Percentiles rank a stretch among this genome's conserved stretches.
Conservation (phyloP, 2,329 filamentous ascomycete genomes). For the Fusarium luffae region DNA sequence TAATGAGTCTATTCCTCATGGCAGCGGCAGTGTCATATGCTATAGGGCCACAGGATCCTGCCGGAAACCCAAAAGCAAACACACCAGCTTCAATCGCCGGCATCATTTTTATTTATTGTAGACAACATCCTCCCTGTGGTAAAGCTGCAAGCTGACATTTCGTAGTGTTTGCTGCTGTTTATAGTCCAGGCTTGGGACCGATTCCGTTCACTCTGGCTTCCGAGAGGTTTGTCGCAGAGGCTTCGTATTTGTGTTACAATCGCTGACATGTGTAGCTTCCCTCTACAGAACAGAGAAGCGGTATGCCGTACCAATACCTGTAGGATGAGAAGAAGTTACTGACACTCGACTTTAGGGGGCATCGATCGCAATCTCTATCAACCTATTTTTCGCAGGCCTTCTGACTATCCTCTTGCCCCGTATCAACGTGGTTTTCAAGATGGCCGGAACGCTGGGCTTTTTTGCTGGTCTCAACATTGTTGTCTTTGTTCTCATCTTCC, state of each 20-base stretch:
- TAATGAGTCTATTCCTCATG: slow-evolving; percentile 50
- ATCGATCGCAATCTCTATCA: slow-evolving; percentile 60
- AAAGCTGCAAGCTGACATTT: not conserved
- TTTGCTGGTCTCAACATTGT: slow-evolving; percentile 59
- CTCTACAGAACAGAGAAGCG: slow-evolving; percentile 60
- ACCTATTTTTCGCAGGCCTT: slow-evolving; percentile 60
- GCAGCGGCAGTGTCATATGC: slow-evolving; percentile 25
- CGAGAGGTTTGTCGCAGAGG: slow-evolving; percentile 44
- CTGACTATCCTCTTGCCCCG: slow-evolving; percentile 57
- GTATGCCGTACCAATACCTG: slow-evolving; percentile 19
- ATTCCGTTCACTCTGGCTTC: slow-evolving; percentile 63
- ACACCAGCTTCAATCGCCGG: slow-evolving; percentile 12
- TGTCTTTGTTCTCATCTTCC: slow-evolving; percentile 58
- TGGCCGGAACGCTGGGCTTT: slow-evolving; percentile 53
- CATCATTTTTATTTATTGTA: slow-evolving; percentile 33
- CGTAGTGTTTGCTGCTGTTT: slow-evolving; percentile 54
- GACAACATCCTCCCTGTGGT: fast-evolving
- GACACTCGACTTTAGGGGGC: slow-evolving; percentile 51
- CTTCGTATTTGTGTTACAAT: fast-evolving
- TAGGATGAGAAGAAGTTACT: not conserved
- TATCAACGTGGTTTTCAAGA: slow-evolving; percentile 41
- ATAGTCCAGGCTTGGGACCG: slow-evolving; percentile 56
- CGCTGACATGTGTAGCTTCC: slow-evolving; percentile 51
- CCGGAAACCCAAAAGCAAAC: not conserved
- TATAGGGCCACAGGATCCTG: slow-evolving; percentile 18